A percentile compares a stretch with the other conserved stretches of the same genome.
These are phyloP conservation scores for Collybia sp. DNA, from an alignment of 768 basidiomycete genomes.

Conservation along the genomic window DNA sequence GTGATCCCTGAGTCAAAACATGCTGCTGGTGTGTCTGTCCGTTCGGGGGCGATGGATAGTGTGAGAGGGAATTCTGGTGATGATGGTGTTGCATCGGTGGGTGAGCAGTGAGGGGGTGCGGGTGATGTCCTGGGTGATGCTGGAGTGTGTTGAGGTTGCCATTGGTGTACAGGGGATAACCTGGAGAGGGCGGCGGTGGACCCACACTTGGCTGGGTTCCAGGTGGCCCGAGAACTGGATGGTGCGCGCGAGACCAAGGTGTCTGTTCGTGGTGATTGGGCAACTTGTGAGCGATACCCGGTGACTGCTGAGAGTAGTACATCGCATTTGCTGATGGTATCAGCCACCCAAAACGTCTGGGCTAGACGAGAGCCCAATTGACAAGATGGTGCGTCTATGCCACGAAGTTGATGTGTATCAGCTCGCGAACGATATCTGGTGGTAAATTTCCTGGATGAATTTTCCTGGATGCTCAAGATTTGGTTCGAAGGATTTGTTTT, in stretches of 20 bases:
- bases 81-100: constrained; percentile 64
- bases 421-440: not conserved
- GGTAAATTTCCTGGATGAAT: too few species aligned
- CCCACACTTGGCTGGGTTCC: constrained; percentile 52
- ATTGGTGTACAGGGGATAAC: constrained; percentile 74
- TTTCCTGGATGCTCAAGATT: not conserved
- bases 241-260: constrained; percentile 65
- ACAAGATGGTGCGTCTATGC: not conserved
- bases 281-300: constrained; percentile 74
- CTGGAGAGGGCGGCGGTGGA: constrained; percentile 68
- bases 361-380: not conserved
- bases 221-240: constrained; percentile 40
- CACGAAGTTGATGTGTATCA: not conserved
- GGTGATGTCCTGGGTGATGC: constrained; percentile 54
- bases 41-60: constrained; percentile 77
- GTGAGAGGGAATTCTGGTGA: constrained; percentile 76
- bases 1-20: constrained; percentile 52
- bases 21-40: constrained; percentile 58
- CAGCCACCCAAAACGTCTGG: constrained; percentile 2
- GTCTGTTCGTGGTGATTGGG: constrained; percentile 72
- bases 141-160: constrained; percentile 59
- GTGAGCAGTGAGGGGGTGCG: constrained; percentile 39
- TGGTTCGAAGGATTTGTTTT: not conserved
- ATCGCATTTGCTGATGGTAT: constrained; percentile 44
- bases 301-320: constrained; percentile 85